A percentile compares a stretch with the other conserved stretches of the same genome.
phyloP scores from a whole-genome alignment of 2,329 filamentous ascomycete species.

The Sphaceloma murrayae region DNA sequence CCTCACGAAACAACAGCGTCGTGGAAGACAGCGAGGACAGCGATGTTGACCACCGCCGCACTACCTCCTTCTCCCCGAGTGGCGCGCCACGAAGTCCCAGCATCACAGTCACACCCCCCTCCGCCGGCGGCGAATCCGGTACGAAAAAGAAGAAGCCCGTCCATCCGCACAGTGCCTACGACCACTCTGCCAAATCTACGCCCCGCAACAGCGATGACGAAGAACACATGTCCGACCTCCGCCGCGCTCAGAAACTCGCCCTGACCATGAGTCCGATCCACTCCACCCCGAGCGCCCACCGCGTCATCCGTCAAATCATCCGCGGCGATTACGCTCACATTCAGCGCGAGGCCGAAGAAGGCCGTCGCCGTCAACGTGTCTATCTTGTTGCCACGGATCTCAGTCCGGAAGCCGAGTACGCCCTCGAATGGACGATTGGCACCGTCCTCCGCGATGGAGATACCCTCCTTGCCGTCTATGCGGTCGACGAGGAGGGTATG shows the following conservation, averaged over 20 bases:
- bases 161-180: slow-evolving; percentile 79
- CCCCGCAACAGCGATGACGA: slow-evolving; percentile 78
- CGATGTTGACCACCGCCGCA: slow-evolving; percentile 16
- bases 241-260: slow-evolving; percentile 73
- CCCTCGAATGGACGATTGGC: slow-evolving; percentile 93
- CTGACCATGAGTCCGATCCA: slow-evolving; percentile 73
- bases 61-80: slow-evolving; percentile 9
- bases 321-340: slow-evolving; percentile 75
- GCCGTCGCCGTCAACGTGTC: slow-evolving; percentile 68
- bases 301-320: slow-evolving; percentile 80
- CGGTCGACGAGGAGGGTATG: slow-evolving; percentile 70
- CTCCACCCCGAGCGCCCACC: slow-evolving; percentile 63
- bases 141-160: slow-evolving; percentile 37
- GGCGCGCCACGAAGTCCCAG: slow-evolving; percentile 21
- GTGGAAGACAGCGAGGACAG: slow-evolving; percentile 15
- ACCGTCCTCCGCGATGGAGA: slow-evolving; percentile 91
- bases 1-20: slow-evolving; percentile 17
- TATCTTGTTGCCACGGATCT: slow-evolving; percentile 95
- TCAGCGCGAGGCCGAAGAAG: slow-evolving; percentile 67
- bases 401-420: slow-evolving; percentile 88
- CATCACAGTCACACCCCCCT: slow-evolving; percentile 23
- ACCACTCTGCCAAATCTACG: slow-evolving; percentile 51
- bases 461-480: slow-evolving; percentile 86
- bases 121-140: slow-evolving; percentile 14
- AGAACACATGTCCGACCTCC: slow-evolving; percentile 73